Base-by-base conservation (phyloP, 2,329 filamentous ascomycete species). In the Periconia digitata region DNA sequence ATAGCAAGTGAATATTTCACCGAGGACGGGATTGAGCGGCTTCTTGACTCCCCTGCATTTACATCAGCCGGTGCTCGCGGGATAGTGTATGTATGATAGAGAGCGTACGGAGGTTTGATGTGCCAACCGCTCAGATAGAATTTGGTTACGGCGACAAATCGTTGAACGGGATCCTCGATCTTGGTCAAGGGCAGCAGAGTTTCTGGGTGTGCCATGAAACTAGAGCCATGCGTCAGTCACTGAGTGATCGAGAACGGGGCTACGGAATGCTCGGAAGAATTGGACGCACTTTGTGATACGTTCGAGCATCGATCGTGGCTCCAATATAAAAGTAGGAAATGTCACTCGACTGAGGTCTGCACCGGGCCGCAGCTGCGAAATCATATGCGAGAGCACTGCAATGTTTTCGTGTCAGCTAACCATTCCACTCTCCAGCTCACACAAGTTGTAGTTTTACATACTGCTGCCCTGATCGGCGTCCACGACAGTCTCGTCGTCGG, bases 61-160 rank as follows among this genome's bases (percentile, higher is more conserved):
- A 51, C 36, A 56, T 69, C 55, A 67, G 63, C 55, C 49, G 56
- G 34, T 51, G 55, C 52, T 38, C 50, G 17, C 52, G 51, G 52
- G 43, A 40, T 24, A 39, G 23, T 13, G 21, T 35, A 41, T 8
- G 37, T 23, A 27, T 40, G 2, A 40, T 36, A 23, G 6, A 43
- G 53, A 16, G 80, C 89, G 67, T 82, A 95, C 90, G 91, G 89
- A 66, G 94, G 94, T 73, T 92, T 94, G 70, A 99, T 96, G 72
- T 99, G 94, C 94, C 94, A 99, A 64, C 94, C 94, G 72, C 91
- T 96, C 38, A 99, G 79, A 73, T 99, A 99, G 73, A 99, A 99
- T 74, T 95, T 96, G 68, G 96, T 90, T 42, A 99, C 94, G 13
- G 91, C 89, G 23, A 97, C 85, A 67, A 99, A 99, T 70, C 94